Conservation (phyloP, 2,329 filamentous ascomycete genomes). For the Alternaria ventricosa region DNA sequence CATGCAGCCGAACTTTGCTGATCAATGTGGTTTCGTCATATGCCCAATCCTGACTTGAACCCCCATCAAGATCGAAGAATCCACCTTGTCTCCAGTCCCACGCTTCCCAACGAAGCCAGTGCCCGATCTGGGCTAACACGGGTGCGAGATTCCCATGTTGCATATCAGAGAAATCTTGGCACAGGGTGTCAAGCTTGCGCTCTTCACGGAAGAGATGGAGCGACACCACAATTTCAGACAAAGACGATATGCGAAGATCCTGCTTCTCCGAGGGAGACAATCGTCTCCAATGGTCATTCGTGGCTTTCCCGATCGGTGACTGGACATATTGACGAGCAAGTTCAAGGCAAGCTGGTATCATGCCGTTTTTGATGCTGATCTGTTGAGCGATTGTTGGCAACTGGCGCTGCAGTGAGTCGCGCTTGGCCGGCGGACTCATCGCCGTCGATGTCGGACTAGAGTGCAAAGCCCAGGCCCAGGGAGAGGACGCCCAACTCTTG, state of each 20-base stretch:
- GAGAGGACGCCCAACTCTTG: slow-evolving; percentile 40
- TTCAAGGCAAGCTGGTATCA: slow-evolving; percentile 37
- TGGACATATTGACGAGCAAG: slow-evolving; percentile 45
- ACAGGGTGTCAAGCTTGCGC: slow-evolving; percentile 74
- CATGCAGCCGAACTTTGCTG: slow-evolving; percentile 33
- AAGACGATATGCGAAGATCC: slow-evolving; percentile 60
- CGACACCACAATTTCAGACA: slow-evolving; percentile 71
- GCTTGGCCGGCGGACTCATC: slow-evolving; percentile 32
- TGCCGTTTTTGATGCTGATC: slow-evolving; percentile 34
- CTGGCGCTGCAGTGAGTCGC: slow-evolving; percentile 18
- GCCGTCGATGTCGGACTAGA: slow-evolving; percentile 29
- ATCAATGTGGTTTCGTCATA: slow-evolving; percentile 60
- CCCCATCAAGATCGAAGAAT: slow-evolving; percentile 68
- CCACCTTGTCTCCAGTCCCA: slow-evolving; percentile 63
- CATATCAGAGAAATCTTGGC: slow-evolving; percentile 55
- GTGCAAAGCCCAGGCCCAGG: slow-evolving; percentile 46
- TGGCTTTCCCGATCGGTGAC: slow-evolving; percentile 43
- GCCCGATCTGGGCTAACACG: slow-evolving; percentile 78
- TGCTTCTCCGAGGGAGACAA: slow-evolving; percentile 53
- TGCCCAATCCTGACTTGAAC: slow-evolving; percentile 59
- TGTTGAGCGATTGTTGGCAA: slow-evolving; percentile 31
- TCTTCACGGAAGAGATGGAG: slow-evolving; percentile 91
- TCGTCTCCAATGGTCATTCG: slow-evolving; percentile 61
- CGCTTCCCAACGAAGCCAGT: slow-evolving; percentile 77
- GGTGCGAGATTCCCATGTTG: slow-evolving; percentile 66